Conservation (phyloP, 176 grass and related monocot genomes). For the Musa acuminata region DNA sequence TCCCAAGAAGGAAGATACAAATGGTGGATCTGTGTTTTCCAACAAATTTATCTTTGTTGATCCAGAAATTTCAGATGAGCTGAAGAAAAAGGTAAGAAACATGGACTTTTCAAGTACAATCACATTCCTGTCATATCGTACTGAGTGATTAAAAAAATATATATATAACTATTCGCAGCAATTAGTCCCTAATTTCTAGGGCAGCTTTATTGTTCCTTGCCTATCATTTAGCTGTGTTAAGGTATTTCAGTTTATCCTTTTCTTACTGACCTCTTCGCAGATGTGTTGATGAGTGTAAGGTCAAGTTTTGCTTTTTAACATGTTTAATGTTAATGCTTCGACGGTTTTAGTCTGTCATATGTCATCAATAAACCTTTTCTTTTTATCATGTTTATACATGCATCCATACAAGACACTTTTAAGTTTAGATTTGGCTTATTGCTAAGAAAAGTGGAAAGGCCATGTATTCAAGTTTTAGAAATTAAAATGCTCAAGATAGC, state of each 20-base stretch:
- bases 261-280: background rate
- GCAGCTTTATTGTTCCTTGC: background rate
- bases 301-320: background rate
- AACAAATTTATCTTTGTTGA: conserved; percentile 72
- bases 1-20: conserved; percentile 32
- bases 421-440: background rate
- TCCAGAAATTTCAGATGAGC: conserved; percentile 61
- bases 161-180: background rate
- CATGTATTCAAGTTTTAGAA: background rate
- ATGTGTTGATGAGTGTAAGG: background rate
- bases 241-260: background rate
- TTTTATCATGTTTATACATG: background rate
- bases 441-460: background rate
- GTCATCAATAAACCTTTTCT: background rate
- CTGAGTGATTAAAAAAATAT: background rate
- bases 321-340: background rate
- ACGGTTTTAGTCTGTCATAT: background rate
- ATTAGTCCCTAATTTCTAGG: background rate
- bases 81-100: conserved; percentile 77
- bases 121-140: background rate
- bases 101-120: background rate
- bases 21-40: conserved; percentile 38
- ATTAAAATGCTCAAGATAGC: no score
- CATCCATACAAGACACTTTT: background rate
- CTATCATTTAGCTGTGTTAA: background rate